Conservation (phyloP, 306 rosid species). For the Crotalaria pallida region DNA sequence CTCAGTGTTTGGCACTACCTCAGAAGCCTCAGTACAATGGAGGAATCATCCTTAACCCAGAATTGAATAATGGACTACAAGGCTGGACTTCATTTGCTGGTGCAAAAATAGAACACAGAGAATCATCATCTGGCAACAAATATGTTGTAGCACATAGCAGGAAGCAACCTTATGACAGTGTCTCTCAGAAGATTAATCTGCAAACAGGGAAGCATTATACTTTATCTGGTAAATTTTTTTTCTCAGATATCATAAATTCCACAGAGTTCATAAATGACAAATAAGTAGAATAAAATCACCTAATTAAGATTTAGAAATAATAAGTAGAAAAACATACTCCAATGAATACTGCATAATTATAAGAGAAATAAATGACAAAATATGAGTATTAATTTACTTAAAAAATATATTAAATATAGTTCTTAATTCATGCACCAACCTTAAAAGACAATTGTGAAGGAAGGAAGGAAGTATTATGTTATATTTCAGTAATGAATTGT, state of each 20-base stretch:
- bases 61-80: conserved; percentile 49
- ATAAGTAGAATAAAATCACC: too few relatives aligned
- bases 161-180: conserved; percentile 35
- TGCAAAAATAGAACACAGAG: conserved; percentile 40
- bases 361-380: too few relatives aligned
- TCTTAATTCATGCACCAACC: too few relatives aligned
- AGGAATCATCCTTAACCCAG: conserved; percentile 70
- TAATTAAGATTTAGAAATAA: too few relatives aligned
- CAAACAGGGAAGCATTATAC: conserved; percentile 39
- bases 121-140: conserved; percentile 45
- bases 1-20: conserved; percentile 55
- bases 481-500: too few relatives aligned
- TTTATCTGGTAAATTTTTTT: conserved; percentile 50
- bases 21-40: conserved; percentile 58
- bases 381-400: too few relatives aligned
- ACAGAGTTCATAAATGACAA: too few relatives aligned
- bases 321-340: too few relatives aligned
- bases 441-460: too few relatives aligned
- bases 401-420: too few relatives aligned
- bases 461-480: too few relatives aligned
- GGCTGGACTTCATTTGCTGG: conserved; percentile 54
- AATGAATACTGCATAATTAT: too few relatives aligned
- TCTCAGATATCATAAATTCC: not conserved
- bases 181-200: conserved; percentile 48
- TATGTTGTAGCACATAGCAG: conserved; percentile 57